Evolutionary conservation across 2,329 filamentous ascomycete genomes (phyloP).

Genomic region (Nigrospora osmanthi): DNA sequence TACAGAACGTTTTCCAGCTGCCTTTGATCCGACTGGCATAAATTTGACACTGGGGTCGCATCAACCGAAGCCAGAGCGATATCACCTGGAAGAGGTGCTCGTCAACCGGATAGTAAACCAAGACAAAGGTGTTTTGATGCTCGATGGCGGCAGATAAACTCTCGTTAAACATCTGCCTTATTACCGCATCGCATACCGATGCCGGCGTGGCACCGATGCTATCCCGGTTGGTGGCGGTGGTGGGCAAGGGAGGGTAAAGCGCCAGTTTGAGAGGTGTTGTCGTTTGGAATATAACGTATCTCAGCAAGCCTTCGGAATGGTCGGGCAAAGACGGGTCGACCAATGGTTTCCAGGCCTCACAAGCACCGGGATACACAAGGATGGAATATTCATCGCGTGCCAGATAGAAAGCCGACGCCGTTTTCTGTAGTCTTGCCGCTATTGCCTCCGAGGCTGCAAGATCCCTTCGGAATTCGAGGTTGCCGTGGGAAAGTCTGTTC

Average conservation of each 20-base stretch:
- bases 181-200: too few relatives aligned
- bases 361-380: slow-evolving; percentile 17
- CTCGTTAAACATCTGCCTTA: background rate
- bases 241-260: slow-evolving; percentile 11
- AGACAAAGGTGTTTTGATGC: slow-evolving; percentile 10
- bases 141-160: background rate
- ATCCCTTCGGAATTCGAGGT: slow-evolving; percentile 8
- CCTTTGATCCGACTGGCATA: slow-evolving; percentile 14
- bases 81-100: background rate
- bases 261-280: slow-evolving; percentile 4
- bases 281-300: slow-evolving; percentile 15
- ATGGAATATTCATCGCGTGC: slow-evolving; percentile 17
- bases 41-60: slow-evolving; percentile 17
- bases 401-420: slow-evolving; percentile 14
- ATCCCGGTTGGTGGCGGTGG: slow-evolving; percentile 1
- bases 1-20: slow-evolving; percentile 15
- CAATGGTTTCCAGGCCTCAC: slow-evolving; percentile 13
- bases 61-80: slow-evolving; percentile 9
- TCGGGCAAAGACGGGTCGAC: background rate
- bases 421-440: slow-evolving; percentile 10
- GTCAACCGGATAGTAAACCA: slow-evolving; percentile 4
- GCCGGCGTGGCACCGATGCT: too few relatives aligned
- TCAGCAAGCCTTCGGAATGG: slow-evolving; percentile 8
- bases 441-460: slow-evolving; percentile 12
- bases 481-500: slow-evolving; percentile 13